phyloP scores from a whole-genome alignment of 2,329 filamentous ascomycete species.

The Fusarium paranaense region DNA sequence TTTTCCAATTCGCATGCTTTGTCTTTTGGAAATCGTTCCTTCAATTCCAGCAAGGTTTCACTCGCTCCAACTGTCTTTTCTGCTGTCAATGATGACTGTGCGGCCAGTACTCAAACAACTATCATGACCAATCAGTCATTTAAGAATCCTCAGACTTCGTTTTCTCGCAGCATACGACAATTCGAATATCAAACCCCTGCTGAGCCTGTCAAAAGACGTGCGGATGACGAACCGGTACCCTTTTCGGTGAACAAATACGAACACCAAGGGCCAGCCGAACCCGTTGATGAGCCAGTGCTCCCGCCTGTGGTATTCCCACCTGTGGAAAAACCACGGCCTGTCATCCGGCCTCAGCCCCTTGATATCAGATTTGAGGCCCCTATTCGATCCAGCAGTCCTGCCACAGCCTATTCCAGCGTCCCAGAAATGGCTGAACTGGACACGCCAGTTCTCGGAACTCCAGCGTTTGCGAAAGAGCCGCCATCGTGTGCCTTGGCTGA shows the following conservation, averaged over 20 bases:
- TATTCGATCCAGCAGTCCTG: constrained; percentile 21
- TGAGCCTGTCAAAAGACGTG: not conserved
- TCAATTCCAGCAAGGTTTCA: constrained; percentile 49
- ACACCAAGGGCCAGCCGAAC: constrained; percentile 14
- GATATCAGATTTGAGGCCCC: constrained; percentile 1
- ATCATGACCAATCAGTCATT: constrained; percentile 25
- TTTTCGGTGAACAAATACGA: constrained; percentile 7
- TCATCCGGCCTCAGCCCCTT: not conserved
- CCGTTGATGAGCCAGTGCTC: constrained; percentile 21
- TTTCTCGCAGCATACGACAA: constrained; percentile 21
- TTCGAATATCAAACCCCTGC: constrained; percentile 16
- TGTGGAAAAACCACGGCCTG: not conserved
- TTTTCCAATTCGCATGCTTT: constrained; percentile 21
- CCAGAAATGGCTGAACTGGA: constrained; percentile 30
- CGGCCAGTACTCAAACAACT: constrained; percentile 50
- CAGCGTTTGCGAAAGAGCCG: not conserved
- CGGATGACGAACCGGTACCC: not conserved
- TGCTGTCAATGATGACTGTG: constrained; percentile 30
- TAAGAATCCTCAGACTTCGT: not conserved
- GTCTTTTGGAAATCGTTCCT: constrained; percentile 40
- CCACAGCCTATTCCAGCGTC: constrained; percentile 32
- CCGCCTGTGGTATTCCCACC: constrained; percentile 6
- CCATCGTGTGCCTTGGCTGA: constrained; percentile 29
- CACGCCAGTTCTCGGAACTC: not conserved
- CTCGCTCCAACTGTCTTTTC: constrained; percentile 51